Evolutionary conservation across 2,329 filamentous ascomycete genomes (phyloP), one percentile per base, ranked within the genome.

Genomic region (Westerdykella sp.): DNA sequence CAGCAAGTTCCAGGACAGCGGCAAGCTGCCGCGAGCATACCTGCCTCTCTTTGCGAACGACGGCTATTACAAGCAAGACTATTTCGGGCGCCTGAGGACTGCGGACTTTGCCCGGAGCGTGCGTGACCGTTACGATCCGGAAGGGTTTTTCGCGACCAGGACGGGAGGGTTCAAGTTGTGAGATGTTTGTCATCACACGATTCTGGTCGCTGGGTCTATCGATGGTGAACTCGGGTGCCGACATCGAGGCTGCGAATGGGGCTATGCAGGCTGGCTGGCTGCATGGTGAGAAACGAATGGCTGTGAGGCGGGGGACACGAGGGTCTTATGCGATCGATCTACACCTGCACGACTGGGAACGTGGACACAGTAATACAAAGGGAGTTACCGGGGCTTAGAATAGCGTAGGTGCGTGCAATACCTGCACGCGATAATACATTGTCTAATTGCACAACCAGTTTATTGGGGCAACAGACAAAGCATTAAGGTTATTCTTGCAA

Each of bases 21-120:
- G 65, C 10, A 53, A 59, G 4, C 53, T 71, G 14, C 64, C 69
- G 0, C 60, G 69, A 22, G 66, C 63, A 5, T 69, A 72, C 44
- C 53, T 67, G 12, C 71, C 71, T 6, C 52, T 73, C 5, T 73
- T 73, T 55, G 69, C 72, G 65, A 73, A 72, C 42, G 71, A 73
- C 37, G 63, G 62, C 9, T 68, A 73, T 52, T 65, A 59, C 42
- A 53, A 62, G 25, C 69, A 73, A 54, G 68, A 72, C 41, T 72
- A 69, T 52, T 73, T 66, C 61, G 63, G 62, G 6, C 61, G 67
- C 6, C 59, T 71, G 36, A 48, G 57, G 12, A 63, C 60, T 10
- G 47, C 37, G 36, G 55, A 63, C 34, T 55, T 60, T 42, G 66
- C 67, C 10, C 53, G 62, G 30, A 46, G 56, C 7, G 62, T 65